These are phyloP conservation scores for Nicotiana sylvestris DNA, from an alignment of 257 asterid genomes.

Conservation along the genomic window DNA sequence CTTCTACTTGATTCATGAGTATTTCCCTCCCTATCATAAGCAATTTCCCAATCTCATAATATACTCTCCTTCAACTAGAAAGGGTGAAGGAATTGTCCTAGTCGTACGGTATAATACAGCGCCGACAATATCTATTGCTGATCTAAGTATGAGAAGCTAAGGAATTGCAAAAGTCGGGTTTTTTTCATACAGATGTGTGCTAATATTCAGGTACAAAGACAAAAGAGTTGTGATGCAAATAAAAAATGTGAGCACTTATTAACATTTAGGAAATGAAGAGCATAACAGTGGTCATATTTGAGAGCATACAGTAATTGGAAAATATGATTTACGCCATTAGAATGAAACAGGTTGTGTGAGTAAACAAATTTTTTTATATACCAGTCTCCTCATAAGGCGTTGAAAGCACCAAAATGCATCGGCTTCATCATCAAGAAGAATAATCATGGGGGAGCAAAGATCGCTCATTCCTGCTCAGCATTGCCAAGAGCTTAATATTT, in stretches of 20 bases:
- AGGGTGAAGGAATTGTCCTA: neutral
- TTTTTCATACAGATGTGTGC: neutral
- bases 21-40: neutral
- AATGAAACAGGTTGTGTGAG: neutral
- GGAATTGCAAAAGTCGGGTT: neutral
- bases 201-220: neutral
- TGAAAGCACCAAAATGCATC: slow-evolving; percentile 99
- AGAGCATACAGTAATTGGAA: neutral
- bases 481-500: slow-evolving; percentile 14
- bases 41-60: neutral
- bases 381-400: slow-evolving; percentile 85
- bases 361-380: slow-evolving; percentile 18
- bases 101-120: neutral
- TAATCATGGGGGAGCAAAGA: slow-evolving; percentile 92
- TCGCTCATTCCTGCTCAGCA: slow-evolving; percentile 89
- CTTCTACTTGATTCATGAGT: neutral
- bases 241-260: neutral
- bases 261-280: neutral
- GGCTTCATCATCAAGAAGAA: slow-evolving; percentile 84
- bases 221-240: neutral
- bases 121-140: neutral
- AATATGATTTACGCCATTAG: neutral
- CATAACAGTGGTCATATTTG: neutral
- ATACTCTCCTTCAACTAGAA: neutral
- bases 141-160: neutral